These are phyloP conservation scores for Inga oerstediana DNA, from an alignment of 306 rosid species.

Conservation along the genomic window DNA sequence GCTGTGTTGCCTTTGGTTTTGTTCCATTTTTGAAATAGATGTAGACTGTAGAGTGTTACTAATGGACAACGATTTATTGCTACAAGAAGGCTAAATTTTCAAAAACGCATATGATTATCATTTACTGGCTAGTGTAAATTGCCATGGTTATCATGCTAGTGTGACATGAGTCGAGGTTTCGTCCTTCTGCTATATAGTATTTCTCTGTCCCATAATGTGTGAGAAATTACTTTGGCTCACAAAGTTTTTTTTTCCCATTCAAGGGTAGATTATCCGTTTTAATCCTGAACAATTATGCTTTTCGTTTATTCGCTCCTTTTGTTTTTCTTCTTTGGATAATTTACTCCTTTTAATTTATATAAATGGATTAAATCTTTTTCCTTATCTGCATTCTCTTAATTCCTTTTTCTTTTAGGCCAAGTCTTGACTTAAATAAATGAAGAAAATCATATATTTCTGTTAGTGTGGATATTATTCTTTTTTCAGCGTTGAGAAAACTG, in stretches of 20 bases:
- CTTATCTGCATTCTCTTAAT: not conserved
- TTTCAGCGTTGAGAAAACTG: not conserved
- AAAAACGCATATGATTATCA: too few relatives aligned
- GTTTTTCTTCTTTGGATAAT: not conserved
- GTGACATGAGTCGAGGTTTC: not conserved
- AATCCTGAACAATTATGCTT: not conserved
- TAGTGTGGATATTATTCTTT: not conserved
- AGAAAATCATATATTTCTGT: not conserved
- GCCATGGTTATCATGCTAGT: not conserved
- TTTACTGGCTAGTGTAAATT: not conserved
- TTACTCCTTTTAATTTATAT: not conserved
- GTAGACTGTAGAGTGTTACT: too few relatives aligned
- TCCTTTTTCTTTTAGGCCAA: not conserved
- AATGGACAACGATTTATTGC: too few relatives aligned
- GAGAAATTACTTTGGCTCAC: slow-evolving; percentile 75
- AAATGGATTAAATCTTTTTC: not conserved
- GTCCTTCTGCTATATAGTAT: not conserved
- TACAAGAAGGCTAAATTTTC: too few relatives aligned
- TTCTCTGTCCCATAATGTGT: slow-evolving; percentile 15
- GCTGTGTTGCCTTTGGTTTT: not conserved
- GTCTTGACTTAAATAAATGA: not conserved
- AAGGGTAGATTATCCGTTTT: slow-evolving; percentile 56
- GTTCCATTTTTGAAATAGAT: too few relatives aligned
- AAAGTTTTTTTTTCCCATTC: slow-evolving; percentile 89
- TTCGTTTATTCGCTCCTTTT: not conserved